Percentiles rank a stretch among this genome's conserved stretches.
phyloP scores from a whole-genome alignment of 2,329 filamentous ascomycete species.

The Aspergillus uvarum region DNA sequence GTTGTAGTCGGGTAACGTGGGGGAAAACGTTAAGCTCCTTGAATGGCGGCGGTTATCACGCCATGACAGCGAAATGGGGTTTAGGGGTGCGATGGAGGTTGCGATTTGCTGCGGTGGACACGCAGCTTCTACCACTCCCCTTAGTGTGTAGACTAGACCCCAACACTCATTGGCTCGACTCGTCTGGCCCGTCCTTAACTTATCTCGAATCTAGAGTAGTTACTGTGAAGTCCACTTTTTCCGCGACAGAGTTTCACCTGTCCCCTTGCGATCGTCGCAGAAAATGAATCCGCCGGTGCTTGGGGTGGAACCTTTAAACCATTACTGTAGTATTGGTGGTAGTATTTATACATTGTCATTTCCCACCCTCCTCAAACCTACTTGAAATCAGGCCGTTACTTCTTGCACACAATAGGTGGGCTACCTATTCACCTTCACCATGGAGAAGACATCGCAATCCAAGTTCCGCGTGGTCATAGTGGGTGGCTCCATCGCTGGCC shows the following conservation, averaged over 20 bases:
- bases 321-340: neutral
- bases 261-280: neutral
- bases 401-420: neutral
- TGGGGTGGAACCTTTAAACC: neutral
- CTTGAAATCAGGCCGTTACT: neutral
- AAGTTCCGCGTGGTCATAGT: constrained; percentile 4
- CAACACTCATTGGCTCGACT: neutral
- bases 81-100: too few species aligned
- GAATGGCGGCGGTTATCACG: too few species aligned
- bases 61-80: too few species aligned
- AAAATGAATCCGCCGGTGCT: too few species aligned
- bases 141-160: neutral
- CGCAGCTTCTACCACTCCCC: neutral
- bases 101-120: neutral
- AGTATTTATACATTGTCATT: neutral
- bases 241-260: neutral
- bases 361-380: neutral
- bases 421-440: neutral
- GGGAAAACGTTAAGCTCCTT: too few species aligned
- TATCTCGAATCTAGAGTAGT: neutral
- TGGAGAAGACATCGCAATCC: neutral
- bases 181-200: neutral
- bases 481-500: constrained; percentile 4
- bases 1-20: too few species aligned
- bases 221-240: neutral